Evolutionary conservation across 2,329 filamentous ascomycete species (phyloP).

Genomic region (Setomelanomma holmii): DNA sequence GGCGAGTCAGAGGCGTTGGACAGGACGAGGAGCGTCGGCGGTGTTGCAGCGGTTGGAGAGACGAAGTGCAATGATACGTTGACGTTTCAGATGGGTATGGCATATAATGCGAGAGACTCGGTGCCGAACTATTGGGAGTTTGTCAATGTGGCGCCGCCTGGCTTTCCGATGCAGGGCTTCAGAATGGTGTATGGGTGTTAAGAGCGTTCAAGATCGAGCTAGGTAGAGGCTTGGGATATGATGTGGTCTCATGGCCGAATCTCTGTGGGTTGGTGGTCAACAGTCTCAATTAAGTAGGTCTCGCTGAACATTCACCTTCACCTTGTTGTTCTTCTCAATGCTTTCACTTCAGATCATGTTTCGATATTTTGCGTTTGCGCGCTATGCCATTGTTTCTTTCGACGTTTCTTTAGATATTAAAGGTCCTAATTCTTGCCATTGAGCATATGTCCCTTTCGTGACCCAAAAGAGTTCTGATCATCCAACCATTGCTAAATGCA

Average conservation of each 20-base stretch:
- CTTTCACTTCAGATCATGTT: too few species aligned
- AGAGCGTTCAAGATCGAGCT: not conserved
- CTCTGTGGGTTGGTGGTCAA: not conserved
- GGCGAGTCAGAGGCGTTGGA: slow-evolving; percentile 24
- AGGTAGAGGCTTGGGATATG: not conserved
- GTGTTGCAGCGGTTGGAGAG: slow-evolving; percentile 23
- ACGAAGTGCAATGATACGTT: slow-evolving; percentile 34
- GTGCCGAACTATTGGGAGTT: slow-evolving; percentile 41
- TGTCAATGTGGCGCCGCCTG: slow-evolving; percentile 29
- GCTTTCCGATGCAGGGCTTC: slow-evolving; percentile 34
- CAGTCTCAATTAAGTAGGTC: too few species aligned
- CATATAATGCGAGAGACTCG: slow-evolving; percentile 18
- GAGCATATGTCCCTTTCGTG: too few species aligned
- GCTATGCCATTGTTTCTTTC: too few species aligned
- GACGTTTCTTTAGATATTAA: too few species aligned
- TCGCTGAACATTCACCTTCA: too few species aligned
- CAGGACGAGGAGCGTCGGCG: slow-evolving; percentile 19
- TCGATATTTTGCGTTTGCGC: too few species aligned
- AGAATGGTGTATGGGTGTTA: slow-evolving; percentile 35
- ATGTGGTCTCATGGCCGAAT: not conserved
- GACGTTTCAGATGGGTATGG: slow-evolving; percentile 40
- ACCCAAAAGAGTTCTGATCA: too few species aligned
- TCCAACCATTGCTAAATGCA: too few species aligned
- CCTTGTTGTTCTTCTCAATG: too few species aligned
- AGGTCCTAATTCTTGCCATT: too few species aligned